These are phyloP conservation scores for Ailanthus altissimus DNA, from an alignment of 345 rosid species.

Conservation along the genomic window DNA sequence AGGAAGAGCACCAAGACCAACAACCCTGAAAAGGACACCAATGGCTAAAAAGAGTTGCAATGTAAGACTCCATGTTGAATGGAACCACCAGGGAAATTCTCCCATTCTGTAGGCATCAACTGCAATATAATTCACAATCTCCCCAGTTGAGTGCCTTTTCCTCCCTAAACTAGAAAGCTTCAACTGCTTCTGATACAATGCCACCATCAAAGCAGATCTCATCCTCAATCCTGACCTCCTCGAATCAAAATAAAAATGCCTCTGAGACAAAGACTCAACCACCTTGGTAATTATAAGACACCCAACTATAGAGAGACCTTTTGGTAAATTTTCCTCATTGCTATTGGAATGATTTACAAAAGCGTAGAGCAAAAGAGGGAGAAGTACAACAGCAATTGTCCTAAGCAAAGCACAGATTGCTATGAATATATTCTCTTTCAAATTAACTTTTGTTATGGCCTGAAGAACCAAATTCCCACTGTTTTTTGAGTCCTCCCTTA, in stretches of 20 bases:
- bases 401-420: constrained; percentile 52
- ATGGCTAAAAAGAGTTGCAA: constrained; percentile 58
- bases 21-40: constrained; percentile 51
- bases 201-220: constrained; percentile 75
- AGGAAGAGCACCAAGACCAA: constrained; percentile 63
- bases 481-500: constrained; percentile 26
- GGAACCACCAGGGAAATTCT: constrained; percentile 81
- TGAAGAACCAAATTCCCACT: constrained; percentile 46
- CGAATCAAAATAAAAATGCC: constrained; percentile 65
- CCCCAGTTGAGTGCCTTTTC: constrained; percentile 68
- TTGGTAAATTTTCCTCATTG: constrained; percentile 33
- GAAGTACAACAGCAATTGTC: constrained; percentile 48
- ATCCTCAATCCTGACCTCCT: constrained; percentile 76
- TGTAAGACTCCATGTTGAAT: constrained; percentile 49
- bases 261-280: constrained; percentile 67
- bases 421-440: constrained; percentile 49
- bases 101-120: constrained; percentile 87
- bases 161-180: constrained; percentile 67
- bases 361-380: constrained; percentile 64
- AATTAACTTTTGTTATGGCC: constrained; percentile 48
- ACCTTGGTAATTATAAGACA: constrained; percentile 50
- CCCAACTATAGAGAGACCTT: constrained; percentile 56
- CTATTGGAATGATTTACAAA: constrained; percentile 58
- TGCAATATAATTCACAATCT: constrained; percentile 70
- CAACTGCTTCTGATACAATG: constrained; percentile 61